Evolutionary conservation across 345 rosid genomes (phyloP).

Genomic region (Turritis glabra): DNA sequence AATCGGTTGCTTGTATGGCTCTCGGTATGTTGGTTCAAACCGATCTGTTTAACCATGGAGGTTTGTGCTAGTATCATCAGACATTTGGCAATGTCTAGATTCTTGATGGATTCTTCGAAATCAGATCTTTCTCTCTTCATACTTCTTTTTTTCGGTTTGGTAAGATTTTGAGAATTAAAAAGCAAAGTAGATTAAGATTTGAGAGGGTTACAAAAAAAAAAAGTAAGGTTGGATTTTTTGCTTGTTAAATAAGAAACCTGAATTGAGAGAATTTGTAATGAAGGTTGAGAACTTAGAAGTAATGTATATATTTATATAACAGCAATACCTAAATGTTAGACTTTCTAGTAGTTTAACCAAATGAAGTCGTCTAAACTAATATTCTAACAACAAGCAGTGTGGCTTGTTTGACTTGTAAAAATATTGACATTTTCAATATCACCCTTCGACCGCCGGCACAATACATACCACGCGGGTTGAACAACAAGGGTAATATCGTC

Average conservation of each 20-base stretch:
- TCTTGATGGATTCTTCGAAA: slow-evolving; percentile 39
- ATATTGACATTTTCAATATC: slow-evolving; percentile 22
- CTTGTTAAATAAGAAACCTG: background rate
- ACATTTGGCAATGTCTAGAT: slow-evolving; percentile 50
- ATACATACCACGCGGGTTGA: background rate
- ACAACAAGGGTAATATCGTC: slow-evolving; percentile 19
- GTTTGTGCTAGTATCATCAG: slow-evolving; percentile 49
- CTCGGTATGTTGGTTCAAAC: slow-evolving; percentile 9
- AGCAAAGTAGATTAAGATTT: background rate
- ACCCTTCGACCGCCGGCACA: slow-evolving; percentile 19
- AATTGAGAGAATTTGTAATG: slow-evolving; percentile 24
- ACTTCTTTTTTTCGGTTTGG: background rate
- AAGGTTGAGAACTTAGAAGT: slow-evolving; percentile 12
- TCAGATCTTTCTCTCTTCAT: slow-evolving; percentile 55
- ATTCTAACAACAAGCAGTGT: slow-evolving; percentile 17
- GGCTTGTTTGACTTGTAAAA: slow-evolving; percentile 35
- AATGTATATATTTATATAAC: slow-evolving; percentile 6
- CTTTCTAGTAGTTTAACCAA: slow-evolving; percentile 27
- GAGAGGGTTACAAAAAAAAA: background rate
- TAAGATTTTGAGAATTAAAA: slow-evolving; percentile 15
- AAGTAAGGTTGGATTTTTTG: background rate
- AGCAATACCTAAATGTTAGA: slow-evolving; percentile 14
- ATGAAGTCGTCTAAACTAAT: slow-evolving; percentile 37
- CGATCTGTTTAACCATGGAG: slow-evolving; percentile 29
- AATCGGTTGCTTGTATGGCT: slow-evolving; percentile 30